phyloP scores from a whole-genome alignment of 345 rosid species.

The Sonneratia alba region DNA sequence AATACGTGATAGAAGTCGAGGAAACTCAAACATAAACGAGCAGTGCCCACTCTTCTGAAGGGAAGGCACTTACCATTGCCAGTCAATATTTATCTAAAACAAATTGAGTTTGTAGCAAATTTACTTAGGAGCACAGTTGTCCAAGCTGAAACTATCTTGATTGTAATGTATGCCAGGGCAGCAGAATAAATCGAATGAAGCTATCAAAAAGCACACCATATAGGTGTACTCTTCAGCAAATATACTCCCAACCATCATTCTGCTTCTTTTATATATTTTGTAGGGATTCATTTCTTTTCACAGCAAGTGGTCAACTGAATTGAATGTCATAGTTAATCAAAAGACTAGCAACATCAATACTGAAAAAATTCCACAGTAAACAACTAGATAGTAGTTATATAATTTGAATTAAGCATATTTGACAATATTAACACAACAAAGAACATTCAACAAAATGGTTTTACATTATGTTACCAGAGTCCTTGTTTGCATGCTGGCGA shows the following conservation, averaged over 20 bases:
- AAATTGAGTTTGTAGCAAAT: neutral
- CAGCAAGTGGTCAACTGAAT: neutral
- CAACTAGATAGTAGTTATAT: neutral
- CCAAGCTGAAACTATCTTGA: neutral
- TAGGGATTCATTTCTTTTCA: neutral
- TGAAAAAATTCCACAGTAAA: neutral
- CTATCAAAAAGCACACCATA: neutral
- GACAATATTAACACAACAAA: neutral
- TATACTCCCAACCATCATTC: neutral
- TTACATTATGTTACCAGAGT: conserved; percentile 35
- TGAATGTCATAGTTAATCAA: neutral
- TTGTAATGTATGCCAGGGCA: neutral
- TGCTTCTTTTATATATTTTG: neutral
- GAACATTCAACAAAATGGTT: neutral
- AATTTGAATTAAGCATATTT: neutral
- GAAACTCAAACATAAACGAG: neutral
- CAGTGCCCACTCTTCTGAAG: neutral
- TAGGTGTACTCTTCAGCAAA: neutral
- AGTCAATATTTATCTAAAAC: too few species aligned
- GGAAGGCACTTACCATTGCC: neutral
- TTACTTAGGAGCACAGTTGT: neutral
- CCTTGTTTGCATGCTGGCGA: conserved; percentile 61
- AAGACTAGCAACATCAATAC: neutral
- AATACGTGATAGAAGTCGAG: neutral
- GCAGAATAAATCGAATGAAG: neutral